Conservation (phyloP, 768 basidiomycete genomes). For the Rhodotorula sphaerocarpa region DNA sequence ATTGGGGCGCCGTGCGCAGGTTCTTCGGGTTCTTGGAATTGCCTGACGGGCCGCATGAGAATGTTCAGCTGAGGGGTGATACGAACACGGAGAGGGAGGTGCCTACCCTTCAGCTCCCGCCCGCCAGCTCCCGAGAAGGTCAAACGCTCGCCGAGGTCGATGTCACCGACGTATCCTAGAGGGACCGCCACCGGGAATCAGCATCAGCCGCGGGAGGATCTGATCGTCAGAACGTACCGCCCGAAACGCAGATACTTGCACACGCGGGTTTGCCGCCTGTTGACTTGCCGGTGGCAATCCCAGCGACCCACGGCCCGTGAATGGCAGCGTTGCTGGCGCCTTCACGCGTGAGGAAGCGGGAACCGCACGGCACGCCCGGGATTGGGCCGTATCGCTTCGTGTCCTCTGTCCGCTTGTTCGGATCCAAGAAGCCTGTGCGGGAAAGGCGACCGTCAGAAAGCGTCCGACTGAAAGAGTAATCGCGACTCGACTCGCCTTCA, state of each 20-base stretch:
- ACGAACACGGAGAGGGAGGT: background rate
- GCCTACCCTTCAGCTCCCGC: conserved; percentile 60
- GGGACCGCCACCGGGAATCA: too few relatives aligned
- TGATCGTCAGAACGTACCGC: too few relatives aligned
- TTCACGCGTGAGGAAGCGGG: conserved; percentile 59
- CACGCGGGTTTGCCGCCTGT: conserved; percentile 47
- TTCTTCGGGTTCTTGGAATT: conserved; percentile 77
- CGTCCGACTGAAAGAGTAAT: background rate
- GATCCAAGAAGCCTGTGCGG: background rate
- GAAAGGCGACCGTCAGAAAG: background rate
- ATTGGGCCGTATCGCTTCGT: conserved; percentile 68
- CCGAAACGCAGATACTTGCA: conserved; percentile 77
- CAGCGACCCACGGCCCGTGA: conserved; percentile 69
- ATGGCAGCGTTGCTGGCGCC: conserved; percentile 4
- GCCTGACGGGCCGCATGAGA: too few relatives aligned
- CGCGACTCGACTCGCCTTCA: background rate
- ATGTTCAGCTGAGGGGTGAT: too few relatives aligned
- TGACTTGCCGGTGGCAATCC: conserved; percentile 56
- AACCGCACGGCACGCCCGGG: conserved; percentile 67
- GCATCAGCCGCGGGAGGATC: too few relatives aligned
- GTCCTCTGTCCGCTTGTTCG: conserved; percentile 1
- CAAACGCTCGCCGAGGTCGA: conserved; percentile 30
- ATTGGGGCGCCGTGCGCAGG: conserved; percentile 77
- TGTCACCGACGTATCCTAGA: conserved; percentile 41
- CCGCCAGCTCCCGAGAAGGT: conserved; percentile 54